Percentiles rank a stretch among this genome's conserved stretches.
These are phyloP conservation scores for Arabidopsis arenosa DNA, from an alignment of 345 rosid species.

Conservation along the genomic window DNA sequence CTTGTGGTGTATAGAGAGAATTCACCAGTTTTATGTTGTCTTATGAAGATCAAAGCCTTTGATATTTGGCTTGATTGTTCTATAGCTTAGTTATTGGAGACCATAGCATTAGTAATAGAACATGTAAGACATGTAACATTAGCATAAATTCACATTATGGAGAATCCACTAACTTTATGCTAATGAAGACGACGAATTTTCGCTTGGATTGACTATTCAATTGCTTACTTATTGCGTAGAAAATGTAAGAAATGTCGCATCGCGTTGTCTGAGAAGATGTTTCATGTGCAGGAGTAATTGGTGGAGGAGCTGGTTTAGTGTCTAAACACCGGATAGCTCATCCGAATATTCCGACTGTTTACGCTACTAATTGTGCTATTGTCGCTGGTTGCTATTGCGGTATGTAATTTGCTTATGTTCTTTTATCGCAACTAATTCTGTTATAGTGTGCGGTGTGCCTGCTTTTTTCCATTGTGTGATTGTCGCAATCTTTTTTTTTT, in stretches of 20 bases:
- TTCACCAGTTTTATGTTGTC: not conserved
- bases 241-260: not conserved
- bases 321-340: slow-evolving; percentile 68
- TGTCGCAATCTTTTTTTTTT: slow-evolving; percentile 32
- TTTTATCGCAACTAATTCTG: not conserved
- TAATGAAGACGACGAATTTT: not conserved
- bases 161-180: no score
- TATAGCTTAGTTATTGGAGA: slow-evolving; percentile 2
- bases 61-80: not conserved
- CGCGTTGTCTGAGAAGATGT: slow-evolving; percentile 9
- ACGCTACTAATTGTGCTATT: slow-evolving; percentile 73
- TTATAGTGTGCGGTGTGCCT: not conserved
- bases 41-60: no score
- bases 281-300: slow-evolving; percentile 55
- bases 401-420: slow-evolving; percentile 32
- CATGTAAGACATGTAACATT: not conserved
- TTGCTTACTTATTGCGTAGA: not conserved
- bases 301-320: slow-evolving; percentile 74
- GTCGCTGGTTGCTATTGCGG: slow-evolving; percentile 85
- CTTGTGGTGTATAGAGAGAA: not conserved
- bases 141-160: not conserved
- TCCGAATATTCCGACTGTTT: slow-evolving; percentile 64
- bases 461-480: not conserved
- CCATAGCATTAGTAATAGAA: slow-evolving; percentile 4
- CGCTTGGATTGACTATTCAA: not conserved